A percentile compares a stretch with the other conserved stretches of the same genome.
These are phyloP conservation scores for Rhizopogon roseolus DNA, from an alignment of 768 basidiomycete genomes.

Conservation along the genomic window DNA sequence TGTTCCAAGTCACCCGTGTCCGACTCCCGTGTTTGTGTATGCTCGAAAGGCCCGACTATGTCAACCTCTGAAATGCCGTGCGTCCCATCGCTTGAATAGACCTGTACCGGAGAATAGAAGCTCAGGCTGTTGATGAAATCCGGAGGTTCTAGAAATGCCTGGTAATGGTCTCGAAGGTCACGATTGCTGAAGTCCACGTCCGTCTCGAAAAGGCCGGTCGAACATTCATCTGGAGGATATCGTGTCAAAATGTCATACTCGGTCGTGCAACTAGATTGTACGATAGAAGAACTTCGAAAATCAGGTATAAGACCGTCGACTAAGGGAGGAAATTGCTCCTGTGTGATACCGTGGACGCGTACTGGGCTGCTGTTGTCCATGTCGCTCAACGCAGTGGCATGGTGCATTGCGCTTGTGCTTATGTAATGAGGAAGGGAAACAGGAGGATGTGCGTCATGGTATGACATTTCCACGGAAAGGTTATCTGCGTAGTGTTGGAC, in stretches of 20 bases:
- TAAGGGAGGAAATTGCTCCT: neutral
- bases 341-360: neutral
- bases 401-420: neutral
- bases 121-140: neutral
- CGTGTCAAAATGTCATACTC: neutral
- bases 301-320: neutral
- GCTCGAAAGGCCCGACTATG: neutral
- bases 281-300: neutral
- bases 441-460: neutral
- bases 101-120: neutral
- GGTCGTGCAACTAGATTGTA: neutral
- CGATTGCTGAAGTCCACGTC: neutral
- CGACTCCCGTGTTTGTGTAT: neutral
- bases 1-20: neutral
- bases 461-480: neutral
- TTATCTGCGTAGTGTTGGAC: no score
- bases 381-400: neutral
- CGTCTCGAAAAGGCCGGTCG: neutral
- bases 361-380: neutral
- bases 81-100: neutral
- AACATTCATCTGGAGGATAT: no score
- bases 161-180: neutral
- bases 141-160: neutral
- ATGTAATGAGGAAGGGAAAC: neutral
- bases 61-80: conserved; percentile 1